These are phyloP conservation scores for Euphrasia confusa DNA, from an alignment of 257 asterid species.

Conservation along the genomic window DNA sequence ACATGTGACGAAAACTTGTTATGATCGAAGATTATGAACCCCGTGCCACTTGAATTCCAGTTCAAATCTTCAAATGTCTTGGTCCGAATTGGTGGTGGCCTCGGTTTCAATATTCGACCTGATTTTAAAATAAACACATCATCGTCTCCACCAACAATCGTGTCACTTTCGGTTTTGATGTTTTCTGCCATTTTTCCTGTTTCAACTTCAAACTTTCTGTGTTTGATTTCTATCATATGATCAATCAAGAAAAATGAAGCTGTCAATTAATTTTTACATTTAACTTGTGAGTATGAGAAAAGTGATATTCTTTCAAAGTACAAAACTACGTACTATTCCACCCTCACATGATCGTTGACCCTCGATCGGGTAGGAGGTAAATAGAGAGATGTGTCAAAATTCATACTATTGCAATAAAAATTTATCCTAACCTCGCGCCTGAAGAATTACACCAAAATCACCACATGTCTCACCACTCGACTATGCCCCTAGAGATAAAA, in stretches of 20 bases:
- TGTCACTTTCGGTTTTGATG: background rate
- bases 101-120: background rate
- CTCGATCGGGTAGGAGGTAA: too few relatives aligned
- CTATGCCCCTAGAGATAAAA: too few relatives aligned
- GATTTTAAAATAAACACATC: background rate
- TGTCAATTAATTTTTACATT: conserved; percentile 2
- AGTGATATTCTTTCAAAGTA: background rate
- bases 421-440: too few relatives aligned
- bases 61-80: conserved; percentile 24
- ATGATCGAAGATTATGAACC: conserved; percentile 42
- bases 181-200: background rate
- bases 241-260: background rate
- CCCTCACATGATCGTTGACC: too few relatives aligned
- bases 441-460: too few relatives aligned
- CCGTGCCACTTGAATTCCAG: conserved; percentile 35
- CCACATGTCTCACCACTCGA: too few relatives aligned
- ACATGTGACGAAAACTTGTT: conserved; percentile 32
- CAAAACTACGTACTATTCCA: too few relatives aligned
- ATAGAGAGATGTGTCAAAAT: too few relatives aligned
- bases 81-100: conserved; percentile 38
- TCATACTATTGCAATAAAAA: too few relatives aligned
- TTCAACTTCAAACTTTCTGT: background rate
- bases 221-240: background rate
- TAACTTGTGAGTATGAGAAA: conserved; percentile 16
- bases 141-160: conserved; percentile 9